phyloP scores from a whole-genome alignment of 2,329 filamentous ascomycete species.

The Microdochium bolleyi region DNA sequence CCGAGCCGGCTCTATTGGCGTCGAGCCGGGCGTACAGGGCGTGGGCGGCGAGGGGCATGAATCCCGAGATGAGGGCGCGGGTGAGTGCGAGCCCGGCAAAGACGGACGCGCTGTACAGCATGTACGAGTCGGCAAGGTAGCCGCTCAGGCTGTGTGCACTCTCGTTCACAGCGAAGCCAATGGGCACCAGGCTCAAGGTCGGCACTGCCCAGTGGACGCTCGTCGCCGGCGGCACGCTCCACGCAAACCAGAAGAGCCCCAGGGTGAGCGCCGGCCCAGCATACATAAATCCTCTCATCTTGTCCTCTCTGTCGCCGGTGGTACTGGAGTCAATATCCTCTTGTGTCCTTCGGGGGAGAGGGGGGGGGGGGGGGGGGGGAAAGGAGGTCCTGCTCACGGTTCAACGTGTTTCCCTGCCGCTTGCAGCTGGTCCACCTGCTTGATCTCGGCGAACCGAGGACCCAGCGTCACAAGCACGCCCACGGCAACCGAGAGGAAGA shows the following conservation, averaged over 20 bases:
- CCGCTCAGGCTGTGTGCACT: slow-evolving; percentile 15
- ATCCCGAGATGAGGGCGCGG: slow-evolving; percentile 12
- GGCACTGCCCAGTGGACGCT: slow-evolving; percentile 28
- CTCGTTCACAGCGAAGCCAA: slow-evolving; percentile 36
- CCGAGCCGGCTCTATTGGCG: slow-evolving; percentile 12
- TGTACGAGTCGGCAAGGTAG: slow-evolving; percentile 16
- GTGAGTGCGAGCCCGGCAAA: slow-evolving; percentile 15
- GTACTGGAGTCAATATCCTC: not conserved
- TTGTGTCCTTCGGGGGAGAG: not conserved
- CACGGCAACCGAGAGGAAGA: slow-evolving; percentile 27
- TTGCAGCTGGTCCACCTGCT: not conserved
- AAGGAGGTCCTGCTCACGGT: slow-evolving; percentile 6
- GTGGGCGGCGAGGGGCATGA: slow-evolving; percentile 15
- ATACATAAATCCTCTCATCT: slow-evolving; percentile 35
- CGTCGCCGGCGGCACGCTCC: slow-evolving; percentile 33
- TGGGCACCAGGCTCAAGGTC: slow-evolving; percentile 34
- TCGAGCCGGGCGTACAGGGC: slow-evolving; percentile 11
- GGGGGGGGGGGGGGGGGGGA: slow-evolving; percentile 4
- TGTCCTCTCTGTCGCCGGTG: slow-evolving; percentile 30
- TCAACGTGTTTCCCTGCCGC: slow-evolving; percentile 5
- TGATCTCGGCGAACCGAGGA: not conserved
- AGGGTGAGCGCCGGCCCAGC: slow-evolving; percentile 32
- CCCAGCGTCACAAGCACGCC: not conserved
- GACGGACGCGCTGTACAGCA: slow-evolving; percentile 14
- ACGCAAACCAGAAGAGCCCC: slow-evolving; percentile 36